These are phyloP conservation scores for Micromonas pusilla DNA, from an alignment of 139 green algal genomes.

Conservation along the genomic window DNA sequence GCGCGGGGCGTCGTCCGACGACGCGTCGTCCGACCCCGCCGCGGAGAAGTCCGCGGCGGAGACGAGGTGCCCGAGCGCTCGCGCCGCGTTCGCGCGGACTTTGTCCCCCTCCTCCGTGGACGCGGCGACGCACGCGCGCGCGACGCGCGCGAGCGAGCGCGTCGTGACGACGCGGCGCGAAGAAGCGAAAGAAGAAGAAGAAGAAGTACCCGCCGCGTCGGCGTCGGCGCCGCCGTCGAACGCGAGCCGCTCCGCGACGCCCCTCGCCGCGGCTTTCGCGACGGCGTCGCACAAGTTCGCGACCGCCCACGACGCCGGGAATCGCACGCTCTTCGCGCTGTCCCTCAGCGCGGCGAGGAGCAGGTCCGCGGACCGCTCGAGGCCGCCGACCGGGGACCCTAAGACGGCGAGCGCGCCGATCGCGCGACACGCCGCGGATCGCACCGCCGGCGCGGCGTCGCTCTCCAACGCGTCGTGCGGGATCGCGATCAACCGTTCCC, in stretches of 20 bases:
- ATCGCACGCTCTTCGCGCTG: conserved; percentile 33
- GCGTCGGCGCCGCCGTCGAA: background rate
- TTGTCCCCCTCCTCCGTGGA: background rate
- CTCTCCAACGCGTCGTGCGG: background rate
- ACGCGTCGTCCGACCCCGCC: no score
- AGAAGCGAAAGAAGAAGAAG: background rate
- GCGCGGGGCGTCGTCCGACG: background rate
- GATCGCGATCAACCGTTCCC: background rate
- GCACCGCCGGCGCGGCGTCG: background rate
- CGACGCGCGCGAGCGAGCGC: background rate
- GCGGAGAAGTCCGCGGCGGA: background rate
- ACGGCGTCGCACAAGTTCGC: conserved; percentile 50
- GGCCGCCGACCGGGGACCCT: background rate
- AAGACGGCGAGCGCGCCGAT: background rate
- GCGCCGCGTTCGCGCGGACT: conserved; percentile 12
- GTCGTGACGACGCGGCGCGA: background rate
- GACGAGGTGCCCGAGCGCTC: conserved; percentile 2
- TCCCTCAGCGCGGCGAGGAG: background rate
- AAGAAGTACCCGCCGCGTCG: background rate
- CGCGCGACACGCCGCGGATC: conserved; percentile 1
- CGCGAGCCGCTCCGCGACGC: no score
- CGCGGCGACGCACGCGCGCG: background rate
- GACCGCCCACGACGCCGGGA: conserved; percentile 44
- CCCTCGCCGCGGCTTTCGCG: no score
- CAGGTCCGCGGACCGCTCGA: background rate